Evolutionary conservation across 2,329 filamentous ascomycete species (phyloP).

Genomic region (Penicillium polonicum): DNA sequence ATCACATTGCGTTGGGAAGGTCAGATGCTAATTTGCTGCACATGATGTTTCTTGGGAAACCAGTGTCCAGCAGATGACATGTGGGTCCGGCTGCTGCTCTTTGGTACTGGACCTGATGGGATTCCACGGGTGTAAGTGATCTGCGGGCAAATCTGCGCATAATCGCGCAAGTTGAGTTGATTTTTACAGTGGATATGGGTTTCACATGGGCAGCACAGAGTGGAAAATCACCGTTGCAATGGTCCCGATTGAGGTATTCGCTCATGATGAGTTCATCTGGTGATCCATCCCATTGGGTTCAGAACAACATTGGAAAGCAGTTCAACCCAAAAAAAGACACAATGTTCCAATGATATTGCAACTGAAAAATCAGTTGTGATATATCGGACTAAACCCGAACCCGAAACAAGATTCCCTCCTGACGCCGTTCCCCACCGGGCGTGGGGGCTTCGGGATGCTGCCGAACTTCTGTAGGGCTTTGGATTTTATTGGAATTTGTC

Average conservation of each 20-base stretch:
- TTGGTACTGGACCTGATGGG: neutral
- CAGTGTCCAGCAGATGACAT: neutral
- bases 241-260: neutral
- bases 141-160: neutral
- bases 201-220: slow-evolving; percentile 1
- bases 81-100: neutral
- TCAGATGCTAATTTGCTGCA: neutral
- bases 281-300: neutral
- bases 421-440: neutral
- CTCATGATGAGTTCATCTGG: neutral
- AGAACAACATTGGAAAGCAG: neutral
- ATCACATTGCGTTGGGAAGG: neutral
- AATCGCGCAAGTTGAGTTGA: neutral
- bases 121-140: neutral
- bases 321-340: neutral
- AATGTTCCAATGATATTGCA: neutral
- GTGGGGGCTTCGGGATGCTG: neutral
- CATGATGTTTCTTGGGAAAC: neutral
- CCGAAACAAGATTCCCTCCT: neutral
- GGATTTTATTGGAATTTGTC: neutral
- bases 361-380: too few species aligned
- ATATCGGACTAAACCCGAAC: neutral
- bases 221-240: neutral
- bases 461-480: neutral
- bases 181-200: neutral